Base-by-base conservation (phyloP, 495 filamentous ascomycete species). In the Diplogelasinospora grovesii region DNA sequence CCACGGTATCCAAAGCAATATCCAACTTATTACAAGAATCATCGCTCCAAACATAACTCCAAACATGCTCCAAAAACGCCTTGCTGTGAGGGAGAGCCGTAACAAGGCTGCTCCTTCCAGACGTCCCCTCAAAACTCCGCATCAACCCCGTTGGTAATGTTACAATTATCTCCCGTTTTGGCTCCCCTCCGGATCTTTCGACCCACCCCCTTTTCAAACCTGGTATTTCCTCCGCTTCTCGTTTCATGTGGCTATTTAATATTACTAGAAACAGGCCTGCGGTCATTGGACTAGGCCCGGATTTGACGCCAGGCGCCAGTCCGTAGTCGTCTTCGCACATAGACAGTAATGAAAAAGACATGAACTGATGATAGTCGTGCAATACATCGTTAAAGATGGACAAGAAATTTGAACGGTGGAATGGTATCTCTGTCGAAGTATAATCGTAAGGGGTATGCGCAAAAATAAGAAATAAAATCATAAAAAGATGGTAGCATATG, bases 81-180 rank as follows among this genome's bases (percentile, higher is more conserved):
- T 10, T 22, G 39, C 31, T 24, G 26, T 8, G 28, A 18, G 22
- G 31, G n/a, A 24, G n/a, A 28, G 44, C 20, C 24, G 16, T 13
- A 18, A 9, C 18, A 43, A 19, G 42, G n/a, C 25, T 19, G 39
- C 11, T 15, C 31, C 31, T 14, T 10, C 23, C 32, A 15, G n/a
- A n/a, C 23, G 22, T 19, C 8, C 5, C 21, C 41, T 24, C 20
- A 38, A 41, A 27, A 30, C 25, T 30, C 25, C 19, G 25, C n/a
- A n/a, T 30, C 18, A 27, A 22, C 11, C 19, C 5, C 41, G n/a
- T 18, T 33, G 29, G 16, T 46, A 40, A 27, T 40, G 36, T 46
- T 46, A 46, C 43, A 46, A 46, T 49, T 40, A 39, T 41, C 18
- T n/a, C n/a, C n/a, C n/a, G n/a, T n/a, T n/a, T n/a, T n/a, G n/a